Conservation (phyloP, 2,329 filamentous ascomycete species). For the Sporothrix mexicana region DNA sequence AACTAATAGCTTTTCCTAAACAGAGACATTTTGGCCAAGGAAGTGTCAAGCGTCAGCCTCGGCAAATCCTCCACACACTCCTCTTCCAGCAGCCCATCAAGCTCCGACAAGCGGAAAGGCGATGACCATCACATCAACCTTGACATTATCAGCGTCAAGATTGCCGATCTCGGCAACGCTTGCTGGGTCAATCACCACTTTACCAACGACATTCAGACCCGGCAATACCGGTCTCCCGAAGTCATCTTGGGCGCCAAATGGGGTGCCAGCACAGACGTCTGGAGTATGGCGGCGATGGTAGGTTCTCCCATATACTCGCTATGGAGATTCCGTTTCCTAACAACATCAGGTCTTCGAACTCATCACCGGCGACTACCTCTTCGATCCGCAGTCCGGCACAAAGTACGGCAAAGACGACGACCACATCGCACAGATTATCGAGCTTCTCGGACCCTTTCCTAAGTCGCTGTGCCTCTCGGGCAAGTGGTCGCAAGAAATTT, state of each 20-base stretch:
- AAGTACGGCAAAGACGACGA: conserved; percentile 99
- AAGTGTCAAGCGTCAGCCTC: conserved; percentile 92
- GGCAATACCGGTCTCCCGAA: conserved; percentile 95
- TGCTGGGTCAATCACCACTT: conserved; percentile 99
- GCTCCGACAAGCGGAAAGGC: conserved; percentile 64
- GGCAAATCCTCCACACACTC: conserved; percentile 63
- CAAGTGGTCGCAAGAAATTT: conserved; percentile 98
- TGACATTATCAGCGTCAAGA: conserved; percentile 96
- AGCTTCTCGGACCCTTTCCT: conserved; percentile 90
- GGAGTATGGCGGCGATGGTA: conserved; percentile 99
- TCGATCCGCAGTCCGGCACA: conserved; percentile 96
- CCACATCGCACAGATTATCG: conserved; percentile 98
- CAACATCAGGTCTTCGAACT: conserved; percentile 82
- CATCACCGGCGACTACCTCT: conserved; percentile 97
- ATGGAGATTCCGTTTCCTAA: background rate
- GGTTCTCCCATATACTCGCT: background rate
- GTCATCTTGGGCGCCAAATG: conserved; percentile 97
- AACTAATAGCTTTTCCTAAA: background rate
- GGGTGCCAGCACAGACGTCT: conserved; percentile 99
- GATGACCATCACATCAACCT: conserved; percentile 60
- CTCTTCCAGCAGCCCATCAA: conserved; percentile 42
- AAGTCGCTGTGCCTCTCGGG: conserved; percentile 89
- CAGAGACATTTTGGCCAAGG: conserved; percentile 86
- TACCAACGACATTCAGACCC: conserved; percentile 98
- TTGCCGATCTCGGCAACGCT: conserved; percentile 95